Evolutionary conservation across 768 basidiomycete genomes (phyloP), one percentile per base, ranked within the genome.

Genomic region (Crucibulum laeve): DNA sequence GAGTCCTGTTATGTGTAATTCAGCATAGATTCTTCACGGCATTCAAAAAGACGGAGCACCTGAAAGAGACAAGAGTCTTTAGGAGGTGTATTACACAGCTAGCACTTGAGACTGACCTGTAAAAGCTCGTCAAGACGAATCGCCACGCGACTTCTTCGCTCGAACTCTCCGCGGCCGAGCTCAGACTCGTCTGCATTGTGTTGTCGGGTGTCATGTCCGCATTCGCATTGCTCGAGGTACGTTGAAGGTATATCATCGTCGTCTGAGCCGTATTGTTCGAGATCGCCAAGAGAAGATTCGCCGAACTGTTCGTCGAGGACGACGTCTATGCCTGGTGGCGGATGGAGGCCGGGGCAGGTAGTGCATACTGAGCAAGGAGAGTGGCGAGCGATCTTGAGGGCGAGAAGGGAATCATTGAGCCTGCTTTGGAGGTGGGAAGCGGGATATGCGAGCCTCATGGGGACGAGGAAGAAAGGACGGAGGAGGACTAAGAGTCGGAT

Each of bases 301-400:
- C 65, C 69, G 42, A 62, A 66, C 33, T 64, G 50, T 33, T 75
- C 71, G 54, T 82, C 82, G 15, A 77, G 70, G n/a, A 79, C 69
- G 45, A 91, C 70, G 22, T 79, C 69, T 19, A 80, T 65, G 44
- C 69, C 70, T 11, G 66, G 62, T 22, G 80, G 74, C 22, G 91
- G 91, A 41, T 73, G 80, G 19, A 94, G 71, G 15, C 86, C 83
- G n/a, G 59, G 42, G 56, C 92, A 94, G n/a, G 69, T 56, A 11
- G 63, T 57, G 54, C 92, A 95, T 30, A 59, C 55, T 2, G 76
- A 64, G 57, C 92, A 95, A 0, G 73, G 68, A 3, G 86, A 78
- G 63, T 91, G 91, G 13, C 92, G 78, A 4, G 92, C 87, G 44
- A 92, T 84, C 68, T 91, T 93, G 51, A 90, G 71, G 11, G 80